phyloP scores from a whole-genome alignment of 2,329 filamentous ascomycete species.

The Aspergillus quadrilineatus region DNA sequence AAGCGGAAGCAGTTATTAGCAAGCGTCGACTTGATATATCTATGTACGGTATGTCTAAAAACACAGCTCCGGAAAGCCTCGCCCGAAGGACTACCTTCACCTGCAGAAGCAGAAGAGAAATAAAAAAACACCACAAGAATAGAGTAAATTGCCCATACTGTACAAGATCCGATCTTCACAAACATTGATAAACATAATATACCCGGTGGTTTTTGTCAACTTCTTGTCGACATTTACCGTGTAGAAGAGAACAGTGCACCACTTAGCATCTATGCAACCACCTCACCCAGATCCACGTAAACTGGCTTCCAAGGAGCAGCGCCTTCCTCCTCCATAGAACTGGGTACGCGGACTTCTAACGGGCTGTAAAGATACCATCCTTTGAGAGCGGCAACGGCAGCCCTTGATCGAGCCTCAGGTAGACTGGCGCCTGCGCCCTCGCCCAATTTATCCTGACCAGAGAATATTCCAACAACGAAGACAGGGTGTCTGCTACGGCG shows the following conservation, averaged over 20 bases:
- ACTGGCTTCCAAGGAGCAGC: slow-evolving; percentile 65
- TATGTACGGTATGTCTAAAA: slow-evolving; percentile 17
- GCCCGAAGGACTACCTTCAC: slow-evolving; percentile 13
- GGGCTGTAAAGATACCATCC: slow-evolving; percentile 96
- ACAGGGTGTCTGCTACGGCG: slow-evolving; percentile 81
- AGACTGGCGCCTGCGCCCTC: slow-evolving; percentile 82
- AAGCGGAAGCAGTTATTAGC: background rate
- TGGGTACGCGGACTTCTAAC: slow-evolving; percentile 63
- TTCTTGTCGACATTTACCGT: slow-evolving; percentile 11
- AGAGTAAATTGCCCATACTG: slow-evolving; percentile 39
- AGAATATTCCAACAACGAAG: slow-evolving; percentile 91
- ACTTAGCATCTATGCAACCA: slow-evolving; percentile 51
- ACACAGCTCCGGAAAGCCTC: background rate
- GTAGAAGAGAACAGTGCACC: slow-evolving; percentile 18
- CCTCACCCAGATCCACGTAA: slow-evolving; percentile 69
- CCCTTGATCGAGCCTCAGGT: slow-evolving; percentile 72
- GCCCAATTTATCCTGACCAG: slow-evolving; percentile 84
- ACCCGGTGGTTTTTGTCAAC: slow-evolving; percentile 16
- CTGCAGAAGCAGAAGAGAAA: slow-evolving; percentile 8
- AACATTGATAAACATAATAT: slow-evolving; percentile 30
- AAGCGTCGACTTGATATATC: slow-evolving; percentile 23
- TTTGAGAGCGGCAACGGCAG: slow-evolving; percentile 82
- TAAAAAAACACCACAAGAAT: slow-evolving; percentile 16
- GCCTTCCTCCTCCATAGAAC: slow-evolving; percentile 64
- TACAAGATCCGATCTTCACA: slow-evolving; percentile 37